A percentile compares a stretch with the other conserved stretches of the same genome.
phyloP scores from a whole-genome alignment of 805 yeast species.

The Brettanomyces anomalus region DNA sequence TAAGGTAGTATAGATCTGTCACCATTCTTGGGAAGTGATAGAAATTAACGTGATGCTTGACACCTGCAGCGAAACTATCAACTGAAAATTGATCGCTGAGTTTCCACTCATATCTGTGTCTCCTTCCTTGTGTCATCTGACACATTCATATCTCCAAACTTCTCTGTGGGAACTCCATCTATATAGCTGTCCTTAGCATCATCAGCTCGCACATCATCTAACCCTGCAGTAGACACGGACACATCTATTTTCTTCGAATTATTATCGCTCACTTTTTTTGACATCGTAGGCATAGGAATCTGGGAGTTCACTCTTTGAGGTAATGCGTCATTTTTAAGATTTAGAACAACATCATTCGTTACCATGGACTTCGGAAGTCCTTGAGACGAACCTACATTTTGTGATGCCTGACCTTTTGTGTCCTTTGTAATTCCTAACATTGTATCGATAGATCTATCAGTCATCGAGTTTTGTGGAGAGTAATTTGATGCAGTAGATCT shows the following conservation, averaged over 20 bases:
- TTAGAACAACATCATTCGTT: slow-evolving; percentile 4
- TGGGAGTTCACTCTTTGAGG: background rate
- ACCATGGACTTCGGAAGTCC: slow-evolving; percentile 4
- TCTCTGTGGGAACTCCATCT: slow-evolving; percentile 11
- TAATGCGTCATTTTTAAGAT: background rate
- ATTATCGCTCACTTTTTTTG: background rate
- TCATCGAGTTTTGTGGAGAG: slow-evolving; percentile 7
- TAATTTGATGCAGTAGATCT: slow-evolving; percentile 4
- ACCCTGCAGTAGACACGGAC: background rate
- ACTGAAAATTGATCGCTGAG: no score
- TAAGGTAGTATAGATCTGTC: background rate
- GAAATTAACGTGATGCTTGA: background rate
- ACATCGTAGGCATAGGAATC: background rate
- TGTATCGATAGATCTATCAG: slow-evolving; percentile 17
- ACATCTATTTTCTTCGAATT: background rate
- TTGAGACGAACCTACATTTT: slow-evolving; percentile 1
- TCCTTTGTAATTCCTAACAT: slow-evolving; percentile 14
- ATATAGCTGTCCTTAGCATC: slow-evolving; percentile 7
- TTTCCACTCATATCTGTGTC: slow-evolving; percentile 17
- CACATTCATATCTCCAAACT: slow-evolving; percentile 17
- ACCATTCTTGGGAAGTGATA: background rate
- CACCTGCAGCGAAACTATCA: no score
- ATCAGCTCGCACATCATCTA: background rate
- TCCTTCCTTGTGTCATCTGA: slow-evolving; percentile 15
- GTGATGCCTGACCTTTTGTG: background rate